Evolutionary conservation across 2,329 filamentous ascomycete species (phyloP).

Genomic region (Blastomyces emzantsi): DNA sequence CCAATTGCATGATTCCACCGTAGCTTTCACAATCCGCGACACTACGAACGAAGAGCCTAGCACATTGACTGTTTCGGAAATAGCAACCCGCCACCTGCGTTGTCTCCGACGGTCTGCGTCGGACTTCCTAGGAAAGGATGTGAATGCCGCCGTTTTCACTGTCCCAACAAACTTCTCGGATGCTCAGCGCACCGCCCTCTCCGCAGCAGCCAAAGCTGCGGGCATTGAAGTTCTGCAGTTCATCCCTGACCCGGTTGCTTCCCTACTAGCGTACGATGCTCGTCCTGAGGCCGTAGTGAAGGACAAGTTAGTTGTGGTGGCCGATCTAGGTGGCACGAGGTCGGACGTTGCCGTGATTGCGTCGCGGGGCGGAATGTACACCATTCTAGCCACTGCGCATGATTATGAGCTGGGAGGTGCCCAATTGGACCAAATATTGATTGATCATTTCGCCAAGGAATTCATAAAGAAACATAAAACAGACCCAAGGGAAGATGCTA

Average conservation of each 20-base stretch:
- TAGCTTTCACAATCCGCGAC: slow-evolving; percentile 80
- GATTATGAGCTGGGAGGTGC: slow-evolving; percentile 89
- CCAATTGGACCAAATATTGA: slow-evolving; percentile 79
- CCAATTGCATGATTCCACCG: slow-evolving; percentile 58
- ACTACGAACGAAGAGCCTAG: slow-evolving; percentile 56
- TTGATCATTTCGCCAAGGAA: slow-evolving; percentile 97
- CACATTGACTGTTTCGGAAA: slow-evolving; percentile 66
- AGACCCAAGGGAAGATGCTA: slow-evolving; percentile 73
- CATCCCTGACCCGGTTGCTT: slow-evolving; percentile 82
- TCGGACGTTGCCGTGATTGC: slow-evolving; percentile 87
- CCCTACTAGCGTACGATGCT: slow-evolving; percentile 84
- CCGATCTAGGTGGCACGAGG: slow-evolving; percentile 84
- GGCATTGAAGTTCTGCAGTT: slow-evolving; percentile 86
- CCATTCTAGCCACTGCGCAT: slow-evolving; percentile 82
- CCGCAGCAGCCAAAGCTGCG: slow-evolving; percentile 66
- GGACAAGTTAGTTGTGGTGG: slow-evolving; percentile 87
- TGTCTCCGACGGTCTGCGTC: slow-evolving; percentile 74
- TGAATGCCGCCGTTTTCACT: slow-evolving; percentile 90
- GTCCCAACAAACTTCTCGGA: slow-evolving; percentile 90
- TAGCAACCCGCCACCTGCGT: slow-evolving; percentile 74
- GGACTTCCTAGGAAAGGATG: slow-evolving; percentile 84
- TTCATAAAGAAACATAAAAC: slow-evolving; percentile 94
- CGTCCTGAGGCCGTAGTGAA: slow-evolving; percentile 61
- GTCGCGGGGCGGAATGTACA: slow-evolving; percentile 92
- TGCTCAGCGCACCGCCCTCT: slow-evolving; percentile 72